A percentile compares a stretch with the other conserved stretches of the same genome.
phyloP scores from a whole-genome alignment of 257 asterid genomes.

The Voacanga thouarsii region DNA sequence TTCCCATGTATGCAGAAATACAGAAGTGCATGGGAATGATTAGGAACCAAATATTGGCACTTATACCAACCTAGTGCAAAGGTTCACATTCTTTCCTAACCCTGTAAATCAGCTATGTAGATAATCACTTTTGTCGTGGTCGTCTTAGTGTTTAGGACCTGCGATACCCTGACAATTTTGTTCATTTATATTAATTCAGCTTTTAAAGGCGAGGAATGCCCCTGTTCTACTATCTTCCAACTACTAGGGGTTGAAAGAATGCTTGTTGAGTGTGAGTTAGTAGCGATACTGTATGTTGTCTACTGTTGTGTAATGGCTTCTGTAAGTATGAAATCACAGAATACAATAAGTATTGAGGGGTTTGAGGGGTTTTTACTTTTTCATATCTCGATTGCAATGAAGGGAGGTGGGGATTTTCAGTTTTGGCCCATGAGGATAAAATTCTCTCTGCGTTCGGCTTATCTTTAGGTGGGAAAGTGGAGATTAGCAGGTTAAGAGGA shows the following conservation, averaged over 20 bases:
- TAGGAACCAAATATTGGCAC: slow-evolving; percentile 91
- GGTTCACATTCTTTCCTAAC: background rate
- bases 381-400: too few species aligned
- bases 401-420: too few species aligned
- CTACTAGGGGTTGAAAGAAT: background rate
- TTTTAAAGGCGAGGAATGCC: background rate
- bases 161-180: background rate
- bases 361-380: too few species aligned
- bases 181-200: background rate
- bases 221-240: background rate
- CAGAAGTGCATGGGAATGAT: slow-evolving; percentile 94
- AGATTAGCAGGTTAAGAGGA: too few species aligned
- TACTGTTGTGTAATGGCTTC: background rate
- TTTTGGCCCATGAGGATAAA: too few species aligned
- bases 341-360: too few species aligned
- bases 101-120: slow-evolving; percentile 6
- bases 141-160: background rate
- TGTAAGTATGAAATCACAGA: background rate
- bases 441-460: too few species aligned
- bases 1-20: slow-evolving; percentile 74
- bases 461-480: too few species aligned
- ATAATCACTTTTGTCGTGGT: background rate
- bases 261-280: background rate
- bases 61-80: slow-evolving; percentile 58
- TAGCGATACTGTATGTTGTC: background rate